phyloP scores from a whole-genome alignment of 768 basidiomycete genomes.

The Pulveroboletus sp. region DNA sequence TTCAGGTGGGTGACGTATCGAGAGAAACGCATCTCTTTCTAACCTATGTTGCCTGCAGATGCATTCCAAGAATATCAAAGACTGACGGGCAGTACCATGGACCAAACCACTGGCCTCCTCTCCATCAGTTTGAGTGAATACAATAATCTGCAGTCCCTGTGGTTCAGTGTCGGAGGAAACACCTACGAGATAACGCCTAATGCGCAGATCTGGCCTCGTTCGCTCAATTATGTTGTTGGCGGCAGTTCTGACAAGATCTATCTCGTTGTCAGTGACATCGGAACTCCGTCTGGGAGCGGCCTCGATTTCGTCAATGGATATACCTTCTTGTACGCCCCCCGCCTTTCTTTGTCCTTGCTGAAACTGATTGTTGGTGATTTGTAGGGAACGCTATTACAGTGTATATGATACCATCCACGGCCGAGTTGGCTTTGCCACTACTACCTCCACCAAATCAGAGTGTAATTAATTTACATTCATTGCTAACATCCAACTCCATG shows the following conservation, averaged over 20 bases:
- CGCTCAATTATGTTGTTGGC: constrained; percentile 22
- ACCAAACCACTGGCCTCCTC: constrained; percentile 26
- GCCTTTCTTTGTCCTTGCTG: neutral
- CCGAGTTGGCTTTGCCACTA: neutral
- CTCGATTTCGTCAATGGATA: constrained; percentile 17
- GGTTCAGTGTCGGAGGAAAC: constrained; percentile 10
- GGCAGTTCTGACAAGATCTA: constrained; percentile 19
- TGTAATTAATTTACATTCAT: neutral
- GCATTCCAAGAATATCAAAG: constrained; percentile 16
- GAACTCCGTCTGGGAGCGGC: constrained; percentile 3
- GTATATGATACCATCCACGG: neutral
- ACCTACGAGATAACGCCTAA: constrained; percentile 16
- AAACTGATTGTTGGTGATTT: neutral
- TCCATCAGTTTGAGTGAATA: constrained; percentile 20
- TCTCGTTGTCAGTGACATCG: constrained; percentile 18
- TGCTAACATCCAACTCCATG: too few species aligned
- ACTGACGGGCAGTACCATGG: constrained; percentile 3
- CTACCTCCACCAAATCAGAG: neutral
- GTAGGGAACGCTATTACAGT: neutral
- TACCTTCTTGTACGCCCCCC: constrained; percentile 7
- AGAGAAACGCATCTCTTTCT: neutral
- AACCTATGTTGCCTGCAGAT: constrained; percentile 3
- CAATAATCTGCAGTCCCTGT: constrained; percentile 18
- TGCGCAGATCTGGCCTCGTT: constrained; percentile 9
- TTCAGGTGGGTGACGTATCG: constrained; percentile 3